Evolutionary conservation across 2,329 filamentous ascomycete genomes (phyloP).

Genomic region (Chaetoscypha palmicola): DNA sequence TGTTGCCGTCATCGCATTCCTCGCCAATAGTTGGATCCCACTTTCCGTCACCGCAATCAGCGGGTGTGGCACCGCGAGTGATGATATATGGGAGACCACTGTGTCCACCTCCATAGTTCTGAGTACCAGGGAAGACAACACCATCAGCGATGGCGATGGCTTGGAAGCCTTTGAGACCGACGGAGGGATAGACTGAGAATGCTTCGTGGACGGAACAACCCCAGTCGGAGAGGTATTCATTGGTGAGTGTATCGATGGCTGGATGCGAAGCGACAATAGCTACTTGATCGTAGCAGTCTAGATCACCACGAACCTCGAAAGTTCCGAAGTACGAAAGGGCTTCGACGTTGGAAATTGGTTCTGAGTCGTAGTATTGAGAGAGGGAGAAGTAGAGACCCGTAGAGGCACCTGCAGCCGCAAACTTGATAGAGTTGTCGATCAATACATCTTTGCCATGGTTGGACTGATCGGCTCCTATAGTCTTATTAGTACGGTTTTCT

Average conservation of each 20-base stretch:
- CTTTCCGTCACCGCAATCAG: constrained; percentile 36
- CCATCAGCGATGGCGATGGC: constrained; percentile 36
- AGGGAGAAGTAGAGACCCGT: constrained; percentile 38
- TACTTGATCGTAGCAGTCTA: constrained; percentile 36
- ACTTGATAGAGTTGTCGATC: constrained; percentile 35
- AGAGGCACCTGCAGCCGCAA: constrained; percentile 29
- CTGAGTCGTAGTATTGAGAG: constrained; percentile 36
- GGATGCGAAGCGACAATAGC: constrained; percentile 35
- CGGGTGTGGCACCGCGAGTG: constrained; percentile 35
- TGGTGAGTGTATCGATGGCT: constrained; percentile 32
- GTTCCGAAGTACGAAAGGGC: constrained; percentile 33
- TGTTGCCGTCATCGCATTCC: constrained; percentile 38
- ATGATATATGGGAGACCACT: constrained; percentile 38
- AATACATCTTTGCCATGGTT: constrained; percentile 31
- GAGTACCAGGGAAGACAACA: constrained; percentile 31
- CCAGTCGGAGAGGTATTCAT: constrained; percentile 36
- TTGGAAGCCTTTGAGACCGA: constrained; percentile 32
- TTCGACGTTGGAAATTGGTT: constrained; percentile 22
- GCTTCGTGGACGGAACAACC: constrained; percentile 38
- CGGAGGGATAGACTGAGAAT: constrained; percentile 34
- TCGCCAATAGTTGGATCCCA: constrained; percentile 32
- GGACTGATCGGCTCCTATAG: constrained; percentile 30
- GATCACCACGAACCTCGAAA: constrained; percentile 35
- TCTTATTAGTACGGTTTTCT: too few relatives aligned
- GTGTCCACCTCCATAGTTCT: constrained; percentile 32